A percentile compares a stretch with the other conserved stretches of the same genome.
phyloP scores from a whole-genome alignment of 306 rosid genomes.

The Sicyos edulis region DNA sequence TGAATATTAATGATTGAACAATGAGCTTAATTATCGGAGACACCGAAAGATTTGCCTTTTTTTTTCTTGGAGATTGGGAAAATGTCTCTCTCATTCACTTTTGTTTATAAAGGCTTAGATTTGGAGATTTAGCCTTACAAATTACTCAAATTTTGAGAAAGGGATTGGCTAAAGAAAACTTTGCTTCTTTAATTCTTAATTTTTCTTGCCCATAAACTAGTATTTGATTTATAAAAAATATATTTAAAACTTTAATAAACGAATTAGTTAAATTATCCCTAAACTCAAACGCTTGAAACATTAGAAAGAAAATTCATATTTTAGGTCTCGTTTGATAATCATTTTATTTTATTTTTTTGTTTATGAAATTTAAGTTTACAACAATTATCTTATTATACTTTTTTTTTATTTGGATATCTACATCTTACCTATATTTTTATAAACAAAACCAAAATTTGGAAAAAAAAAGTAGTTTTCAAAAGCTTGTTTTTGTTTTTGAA shows the following conservation, averaged over 20 bases:
- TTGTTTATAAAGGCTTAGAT: background rate
- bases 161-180: background rate
- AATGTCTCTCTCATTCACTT: constrained; percentile 4
- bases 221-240: background rate
- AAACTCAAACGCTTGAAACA: background rate
- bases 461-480: too few relatives aligned
- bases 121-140: constrained; percentile 5
- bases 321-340: too few relatives aligned
- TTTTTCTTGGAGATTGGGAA: background rate
- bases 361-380: too few relatives aligned
- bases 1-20: constrained; percentile 11
- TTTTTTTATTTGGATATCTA: too few relatives aligned
- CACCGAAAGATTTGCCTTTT: background rate
- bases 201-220: background rate
- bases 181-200: background rate
- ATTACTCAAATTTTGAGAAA: background rate
- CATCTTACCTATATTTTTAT: too few relatives aligned
- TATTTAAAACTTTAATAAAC: too few relatives aligned
- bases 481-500: too few relatives aligned
- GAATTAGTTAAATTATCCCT: too few relatives aligned
- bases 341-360: too few relatives aligned
- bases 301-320: too few relatives aligned
- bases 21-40: constrained; percentile 22
- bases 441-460: too few relatives aligned
- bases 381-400: too few relatives aligned